Conservation (phyloP, 495 filamentous ascomycete species). For the Neurospora terricola region DNA sequence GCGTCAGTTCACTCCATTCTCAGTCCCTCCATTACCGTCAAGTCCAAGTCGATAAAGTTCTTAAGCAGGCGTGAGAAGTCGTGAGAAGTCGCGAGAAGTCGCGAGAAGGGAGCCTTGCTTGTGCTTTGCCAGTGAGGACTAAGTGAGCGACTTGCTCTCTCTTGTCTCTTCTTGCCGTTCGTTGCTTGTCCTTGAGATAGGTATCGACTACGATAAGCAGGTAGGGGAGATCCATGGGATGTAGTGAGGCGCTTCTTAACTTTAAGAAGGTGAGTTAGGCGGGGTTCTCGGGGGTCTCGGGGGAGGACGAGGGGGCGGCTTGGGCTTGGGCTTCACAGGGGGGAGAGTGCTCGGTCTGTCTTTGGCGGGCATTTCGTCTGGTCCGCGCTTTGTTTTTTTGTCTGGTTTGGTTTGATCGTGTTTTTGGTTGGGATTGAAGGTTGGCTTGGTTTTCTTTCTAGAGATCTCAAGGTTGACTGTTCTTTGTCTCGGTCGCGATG, state of each 20-base stretch:
- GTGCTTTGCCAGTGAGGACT: neutral
- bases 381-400: neutral
- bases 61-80: neutral
- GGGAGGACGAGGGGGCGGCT: neutral
- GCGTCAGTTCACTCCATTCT: neutral
- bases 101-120: neutral
- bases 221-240: no score
- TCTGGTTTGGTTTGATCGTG: neutral
- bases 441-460: neutral
- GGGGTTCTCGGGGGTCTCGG: neutral
- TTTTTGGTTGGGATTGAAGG: neutral
- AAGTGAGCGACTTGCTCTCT: neutral
- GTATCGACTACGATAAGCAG: neutral
- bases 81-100: neutral
- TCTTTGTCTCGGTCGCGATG: neutral
- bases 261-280: neutral
- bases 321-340: neutral
- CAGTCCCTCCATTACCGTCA: neutral
- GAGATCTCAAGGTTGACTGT: neutral
- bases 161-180: neutral
- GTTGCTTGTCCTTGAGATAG: neutral
- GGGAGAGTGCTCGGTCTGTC: neutral
- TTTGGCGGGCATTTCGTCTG: neutral
- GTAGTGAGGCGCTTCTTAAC: no score
- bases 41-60: neutral